phyloP scores from a whole-genome alignment of 116 monocot species.

The Phalaenopsis hybrid region DNA sequence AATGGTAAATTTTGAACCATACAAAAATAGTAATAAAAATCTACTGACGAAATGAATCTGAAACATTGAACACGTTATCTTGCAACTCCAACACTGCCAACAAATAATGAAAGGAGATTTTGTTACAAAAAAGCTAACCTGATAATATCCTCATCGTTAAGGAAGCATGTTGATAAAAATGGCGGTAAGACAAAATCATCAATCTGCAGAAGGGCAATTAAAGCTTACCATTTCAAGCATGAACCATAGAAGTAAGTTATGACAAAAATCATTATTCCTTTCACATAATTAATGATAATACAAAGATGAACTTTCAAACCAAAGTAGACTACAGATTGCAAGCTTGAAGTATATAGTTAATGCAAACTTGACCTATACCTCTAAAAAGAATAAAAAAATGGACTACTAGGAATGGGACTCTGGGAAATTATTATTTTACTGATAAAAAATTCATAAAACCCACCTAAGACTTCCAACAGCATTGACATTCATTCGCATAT shows the following conservation, averaged over 20 bases:
- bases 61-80: background rate
- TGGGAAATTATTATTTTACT: background rate
- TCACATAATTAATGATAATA: background rate
- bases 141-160: slow-evolving; percentile 68
- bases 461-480: background rate
- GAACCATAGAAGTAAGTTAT: background rate
- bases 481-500: background rate
- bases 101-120: background rate
- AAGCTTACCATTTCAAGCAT: slow-evolving; percentile 1
- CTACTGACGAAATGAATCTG: background rate
- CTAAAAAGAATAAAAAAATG: background rate
- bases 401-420: background rate
- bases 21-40: background rate
- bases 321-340: background rate
- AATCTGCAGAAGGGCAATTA: slow-evolving; percentile 47
- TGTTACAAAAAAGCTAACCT: slow-evolving; percentile 36
- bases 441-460: background rate
- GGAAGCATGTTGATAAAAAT: slow-evolving; percentile 61
- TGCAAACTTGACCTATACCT: background rate
- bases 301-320: background rate
- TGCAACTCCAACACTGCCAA: background rate
- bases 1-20: background rate
- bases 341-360: background rate
- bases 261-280: background rate
- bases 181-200: slow-evolving; percentile 77